Conservation (phyloP, 345 rosid genomes). For the Carallia brachiata region DNA sequence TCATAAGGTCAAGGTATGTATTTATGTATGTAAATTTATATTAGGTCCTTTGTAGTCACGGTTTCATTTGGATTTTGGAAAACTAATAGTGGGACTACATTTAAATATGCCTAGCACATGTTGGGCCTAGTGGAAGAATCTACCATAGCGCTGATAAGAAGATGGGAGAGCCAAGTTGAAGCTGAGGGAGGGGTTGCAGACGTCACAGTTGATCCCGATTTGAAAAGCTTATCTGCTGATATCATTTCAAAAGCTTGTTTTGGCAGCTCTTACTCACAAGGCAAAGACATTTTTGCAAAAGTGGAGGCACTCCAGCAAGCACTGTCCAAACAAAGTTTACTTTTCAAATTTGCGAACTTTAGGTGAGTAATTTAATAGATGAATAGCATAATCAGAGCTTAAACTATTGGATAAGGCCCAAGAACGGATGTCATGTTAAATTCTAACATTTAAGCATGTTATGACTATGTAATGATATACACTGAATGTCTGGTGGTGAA, state of each 20-base stretch:
- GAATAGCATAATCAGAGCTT: not conserved
- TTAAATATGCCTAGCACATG: slow-evolving; percentile 11
- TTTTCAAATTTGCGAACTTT: slow-evolving; percentile 19
- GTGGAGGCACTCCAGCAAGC: slow-evolving; percentile 24
- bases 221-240: slow-evolving; percentile 28
- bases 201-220: slow-evolving; percentile 20
- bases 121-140: slow-evolving; percentile 31
- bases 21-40: not conserved
- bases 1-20: slow-evolving; percentile 28
- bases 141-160: slow-evolving; percentile 11
- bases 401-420: no score
- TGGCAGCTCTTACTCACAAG: slow-evolving; percentile 31
- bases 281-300: slow-evolving; percentile 28
- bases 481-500: no score
- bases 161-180: slow-evolving; percentile 20
- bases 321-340: slow-evolving; percentile 19
- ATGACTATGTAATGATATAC: no score
- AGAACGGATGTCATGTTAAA: no score
- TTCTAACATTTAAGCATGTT: no score
- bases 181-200: slow-evolving; percentile 23
- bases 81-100: no score
- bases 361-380: not conserved
- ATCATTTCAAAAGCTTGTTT: slow-evolving; percentile 37
- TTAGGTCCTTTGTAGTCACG: not conserved
- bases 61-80: not conserved